A percentile compares a stretch with the other conserved stretches of the same genome.
Conservation (phyloP, 2,329 filamentous ascomycete species). For the Sclerotinia spermophila region DNA sequence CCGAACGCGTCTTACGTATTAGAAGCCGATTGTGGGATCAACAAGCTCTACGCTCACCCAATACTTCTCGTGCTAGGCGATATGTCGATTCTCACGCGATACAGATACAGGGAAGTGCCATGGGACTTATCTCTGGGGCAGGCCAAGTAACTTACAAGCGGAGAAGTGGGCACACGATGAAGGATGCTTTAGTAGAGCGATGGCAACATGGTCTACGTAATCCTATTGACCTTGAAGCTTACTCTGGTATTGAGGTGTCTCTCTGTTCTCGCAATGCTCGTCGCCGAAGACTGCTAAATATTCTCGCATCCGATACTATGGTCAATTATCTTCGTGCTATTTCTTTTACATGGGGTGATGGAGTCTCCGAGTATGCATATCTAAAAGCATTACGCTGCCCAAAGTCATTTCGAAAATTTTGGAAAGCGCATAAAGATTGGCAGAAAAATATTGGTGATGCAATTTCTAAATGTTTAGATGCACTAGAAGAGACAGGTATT, state of each 20-base stretch:
- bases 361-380: constrained; percentile 3
- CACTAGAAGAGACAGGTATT: constrained; percentile 19
- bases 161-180: constrained; percentile 21
- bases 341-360: neutral
- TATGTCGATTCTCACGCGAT: constrained; percentile 22
- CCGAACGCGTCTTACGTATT: constrained; percentile 6
- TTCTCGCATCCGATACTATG: constrained; percentile 22
- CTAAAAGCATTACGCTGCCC: constrained; percentile 16
- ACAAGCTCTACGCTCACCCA: constrained; percentile 19
- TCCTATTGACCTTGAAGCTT: constrained; percentile 22
- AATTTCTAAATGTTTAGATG: constrained; percentile 21
- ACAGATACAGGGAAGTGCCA: constrained; percentile 19
- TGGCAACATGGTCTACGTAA: constrained; percentile 21
- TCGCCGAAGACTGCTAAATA: constrained; percentile 13
- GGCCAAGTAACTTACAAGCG: constrained; percentile 22
- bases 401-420: constrained; percentile 20
- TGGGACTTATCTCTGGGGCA: constrained; percentile 19
- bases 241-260: constrained; percentile 21
- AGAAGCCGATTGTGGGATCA: constrained; percentile 18
- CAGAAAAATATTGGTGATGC: constrained; percentile 20
- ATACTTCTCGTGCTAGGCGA: constrained; percentile 16
- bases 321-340: constrained; percentile 17
- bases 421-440: constrained; percentile 13
- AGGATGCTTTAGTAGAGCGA: constrained; percentile 21
- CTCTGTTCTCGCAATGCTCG: constrained; percentile 24